Percentiles rank a stretch among this genome's conserved stretches.
Evolutionary conservation across 169 alveolate genomes (phyloP).

Genomic region (Plasmodium inui): DNA sequence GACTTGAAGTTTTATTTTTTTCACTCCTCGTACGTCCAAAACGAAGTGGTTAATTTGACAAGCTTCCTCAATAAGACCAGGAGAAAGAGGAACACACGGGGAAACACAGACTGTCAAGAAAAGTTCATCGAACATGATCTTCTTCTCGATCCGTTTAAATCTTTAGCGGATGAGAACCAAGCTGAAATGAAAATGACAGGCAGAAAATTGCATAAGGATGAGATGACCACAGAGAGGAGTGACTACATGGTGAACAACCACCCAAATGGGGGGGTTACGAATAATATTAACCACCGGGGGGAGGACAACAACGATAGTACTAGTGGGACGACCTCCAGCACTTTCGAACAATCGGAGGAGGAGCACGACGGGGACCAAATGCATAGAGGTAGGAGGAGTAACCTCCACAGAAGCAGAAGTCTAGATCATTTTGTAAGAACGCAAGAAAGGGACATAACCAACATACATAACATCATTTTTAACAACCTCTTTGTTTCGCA

Average conservation of each 20-base stretch:
- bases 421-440: conserved; percentile 6
- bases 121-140: conserved; percentile 61
- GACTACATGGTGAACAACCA: background rate
- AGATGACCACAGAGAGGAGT: background rate
- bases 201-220: background rate
- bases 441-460: conserved; percentile 27
- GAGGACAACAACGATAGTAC: background rate
- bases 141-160: conserved; percentile 45
- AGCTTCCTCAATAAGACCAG: conserved; percentile 22
- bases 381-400: background rate
- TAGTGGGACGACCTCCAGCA: background rate
- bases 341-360: background rate
- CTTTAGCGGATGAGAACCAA: conserved; percentile 16
- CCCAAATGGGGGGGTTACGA: background rate
- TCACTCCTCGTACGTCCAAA: conserved; percentile 14
- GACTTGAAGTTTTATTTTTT: conserved; percentile 23
- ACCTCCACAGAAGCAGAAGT: conserved; percentile 16
- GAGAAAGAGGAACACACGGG: background rate
- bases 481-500: conserved; percentile 54
- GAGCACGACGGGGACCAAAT: background rate
- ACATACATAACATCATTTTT: conserved; percentile 55
- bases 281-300: background rate
- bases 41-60: conserved; percentile 43
- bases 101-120: conserved; percentile 1
- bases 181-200: background rate